Evolutionary conservation across 1,284 basidiomycete species (phyloP).

Genomic region (Cryptococcus neoformans): DNA sequence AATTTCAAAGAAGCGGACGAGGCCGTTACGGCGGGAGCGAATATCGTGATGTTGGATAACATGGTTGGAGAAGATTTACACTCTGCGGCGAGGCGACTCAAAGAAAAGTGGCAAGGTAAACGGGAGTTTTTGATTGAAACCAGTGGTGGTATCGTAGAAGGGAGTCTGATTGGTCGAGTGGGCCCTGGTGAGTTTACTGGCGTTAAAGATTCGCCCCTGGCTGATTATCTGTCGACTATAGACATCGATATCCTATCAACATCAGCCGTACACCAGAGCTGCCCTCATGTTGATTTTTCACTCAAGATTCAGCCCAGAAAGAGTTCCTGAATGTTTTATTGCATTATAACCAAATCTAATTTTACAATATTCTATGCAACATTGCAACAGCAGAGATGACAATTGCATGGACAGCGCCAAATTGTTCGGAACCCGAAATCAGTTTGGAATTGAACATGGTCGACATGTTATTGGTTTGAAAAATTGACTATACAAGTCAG

Average conservation of each 20-base stretch:
- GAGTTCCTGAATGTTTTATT: conserved; percentile 5
- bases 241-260: conserved; percentile 94
- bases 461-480: conserved; percentile 1
- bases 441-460: not conserved
- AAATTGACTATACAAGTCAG: not conserved
- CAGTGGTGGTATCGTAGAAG: conserved; percentile 87
- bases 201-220: not conserved
- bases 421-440: not conserved
- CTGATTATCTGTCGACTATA: conserved; percentile 41
- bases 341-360: not conserved
- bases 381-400: not conserved
- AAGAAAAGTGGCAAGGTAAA: conserved; percentile 60
- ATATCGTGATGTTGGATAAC: conserved; percentile 98
- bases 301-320: conserved; percentile 74
- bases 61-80: conserved; percentile 74
- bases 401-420: not conserved
- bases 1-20: conserved; percentile 88
- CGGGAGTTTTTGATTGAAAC: conserved; percentile 81
- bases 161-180: conserved; percentile 52
- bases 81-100: conserved; percentile 65
- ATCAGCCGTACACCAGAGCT: conserved; percentile 82
- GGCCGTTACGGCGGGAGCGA: conserved; percentile 92
- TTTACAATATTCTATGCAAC: not conserved
- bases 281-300: conserved; percentile 89
- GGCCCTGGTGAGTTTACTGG: conserved; percentile 28